Percentiles rank a stretch among this genome's conserved stretches.
Conservation (phyloP, 2,329 filamentous ascomycete genomes). For the Chalaropsis ovoidea region DNA sequence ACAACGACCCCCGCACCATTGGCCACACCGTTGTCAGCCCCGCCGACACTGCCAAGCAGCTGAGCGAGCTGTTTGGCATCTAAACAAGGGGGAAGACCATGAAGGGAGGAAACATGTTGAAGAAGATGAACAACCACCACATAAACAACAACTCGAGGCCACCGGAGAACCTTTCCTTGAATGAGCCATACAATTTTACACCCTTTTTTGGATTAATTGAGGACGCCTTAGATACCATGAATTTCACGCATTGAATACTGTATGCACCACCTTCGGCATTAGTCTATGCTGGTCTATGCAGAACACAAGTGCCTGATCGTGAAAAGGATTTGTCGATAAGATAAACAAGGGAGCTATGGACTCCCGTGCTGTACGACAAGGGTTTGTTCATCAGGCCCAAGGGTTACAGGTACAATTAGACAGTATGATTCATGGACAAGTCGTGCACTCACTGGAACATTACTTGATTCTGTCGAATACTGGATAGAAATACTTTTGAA, state of each 20-base stretch:
- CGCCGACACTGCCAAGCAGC: slow-evolving; percentile 66
- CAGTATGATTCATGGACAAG: no score
- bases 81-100: slow-evolving; percentile 31
- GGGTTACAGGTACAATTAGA: no score
- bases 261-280: no score
- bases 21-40: slow-evolving; percentile 76
- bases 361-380: no score
- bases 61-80: slow-evolving; percentile 72
- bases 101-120: neutral
- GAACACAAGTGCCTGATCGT: no score
- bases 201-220: neutral
- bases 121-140: neutral
- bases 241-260: neutral
- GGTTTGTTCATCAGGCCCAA: no score
- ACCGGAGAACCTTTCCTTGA: neutral
- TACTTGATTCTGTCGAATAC: neutral
- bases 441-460: no score
- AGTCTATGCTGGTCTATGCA: no score
- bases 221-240: neutral
- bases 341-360: neutral
- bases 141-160: neutral
- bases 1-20: slow-evolving; percentile 64
- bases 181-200: neutral
- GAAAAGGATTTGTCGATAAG: neutral
- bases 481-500: neutral